Percentiles rank a stretch among this genome's conserved stretches.
Evolutionary conservation across 139 green algal genomes (phyloP).

Genomic region (Chlorella ohadii): DNA sequence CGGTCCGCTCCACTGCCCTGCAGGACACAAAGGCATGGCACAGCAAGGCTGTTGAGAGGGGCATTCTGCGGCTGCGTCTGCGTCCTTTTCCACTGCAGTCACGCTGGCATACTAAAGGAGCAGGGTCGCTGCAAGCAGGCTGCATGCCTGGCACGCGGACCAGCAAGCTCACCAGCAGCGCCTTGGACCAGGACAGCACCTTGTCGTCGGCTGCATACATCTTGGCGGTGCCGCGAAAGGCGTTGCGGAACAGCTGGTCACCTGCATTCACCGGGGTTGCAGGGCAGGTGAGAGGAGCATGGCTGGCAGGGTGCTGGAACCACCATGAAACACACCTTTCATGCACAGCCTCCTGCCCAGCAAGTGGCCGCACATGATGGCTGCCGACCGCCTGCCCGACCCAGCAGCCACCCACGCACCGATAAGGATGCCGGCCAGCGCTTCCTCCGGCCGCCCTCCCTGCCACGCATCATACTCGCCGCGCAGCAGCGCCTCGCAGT

Average conservation of each 20-base stretch:
- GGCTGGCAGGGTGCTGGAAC: too few relatives aligned
- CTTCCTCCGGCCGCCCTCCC: neutral
- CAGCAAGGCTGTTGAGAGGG: too few relatives aligned
- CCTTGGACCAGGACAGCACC: slow-evolving; percentile 46
- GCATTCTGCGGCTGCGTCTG: too few relatives aligned
- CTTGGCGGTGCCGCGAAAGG: slow-evolving; percentile 39
- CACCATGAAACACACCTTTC: too few relatives aligned
- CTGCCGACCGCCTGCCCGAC: too few relatives aligned
- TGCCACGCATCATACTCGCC: slow-evolving; percentile 35
- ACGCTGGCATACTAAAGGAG: too few relatives aligned
- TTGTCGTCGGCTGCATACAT: slow-evolving; percentile 54
- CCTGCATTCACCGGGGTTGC: neutral
- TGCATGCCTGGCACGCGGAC: neutral
- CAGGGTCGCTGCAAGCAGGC: neutral
- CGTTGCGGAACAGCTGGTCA: slow-evolving; percentile 68
- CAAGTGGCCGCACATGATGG: too few relatives aligned
- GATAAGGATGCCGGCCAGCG: slow-evolving; percentile 60
- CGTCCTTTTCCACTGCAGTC: too few relatives aligned
- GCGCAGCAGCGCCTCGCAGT: slow-evolving; percentile 28
- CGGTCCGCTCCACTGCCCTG: slow-evolving; percentile 31
- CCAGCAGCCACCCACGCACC: neutral
- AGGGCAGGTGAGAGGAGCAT: too few relatives aligned
- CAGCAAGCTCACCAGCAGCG: slow-evolving; percentile 10
- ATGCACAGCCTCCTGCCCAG: too few relatives aligned
- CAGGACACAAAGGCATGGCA: neutral